phyloP scores from a whole-genome alignment of 495 filamentous ascomycete species.

The Neurospora sp. region DNA sequence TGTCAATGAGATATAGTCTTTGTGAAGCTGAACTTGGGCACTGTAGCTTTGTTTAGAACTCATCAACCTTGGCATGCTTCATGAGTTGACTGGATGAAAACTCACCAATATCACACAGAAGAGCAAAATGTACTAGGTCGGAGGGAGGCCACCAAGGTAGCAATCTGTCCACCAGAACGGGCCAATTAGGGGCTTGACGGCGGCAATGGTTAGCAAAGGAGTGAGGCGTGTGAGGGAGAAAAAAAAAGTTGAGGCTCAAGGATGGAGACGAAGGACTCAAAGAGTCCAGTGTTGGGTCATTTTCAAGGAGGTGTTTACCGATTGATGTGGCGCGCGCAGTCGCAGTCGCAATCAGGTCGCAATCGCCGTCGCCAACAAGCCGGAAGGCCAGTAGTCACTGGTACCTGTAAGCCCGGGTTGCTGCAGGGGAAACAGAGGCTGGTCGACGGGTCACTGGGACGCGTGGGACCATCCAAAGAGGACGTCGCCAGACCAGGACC shows the following conservation, averaged over 20 bases:
- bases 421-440: background rate
- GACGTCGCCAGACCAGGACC: slow-evolving; percentile 5
- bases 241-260: slow-evolving; percentile 20
- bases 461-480: slow-evolving; percentile 5
- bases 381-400: background rate
- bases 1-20: background rate
- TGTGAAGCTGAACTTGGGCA: background rate
- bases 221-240: background rate
- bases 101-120: slow-evolving; percentile 45
- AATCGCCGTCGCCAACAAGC: background rate
- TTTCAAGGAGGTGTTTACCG: background rate
- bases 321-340: background rate
- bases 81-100: slow-evolving; percentile 24
- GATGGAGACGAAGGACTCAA: slow-evolving; percentile 9
- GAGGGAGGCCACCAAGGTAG: slow-evolving; percentile 7
- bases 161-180: slow-evolving; percentile 21
- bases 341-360: background rate
- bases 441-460: background rate
- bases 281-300: slow-evolving; percentile 2
- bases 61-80: background rate
- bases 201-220: slow-evolving; percentile 8
- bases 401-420: background rate
- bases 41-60: background rate
- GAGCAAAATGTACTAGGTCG: slow-evolving; percentile 4
- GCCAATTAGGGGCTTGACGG: slow-evolving; percentile 17